Percentiles rank a stretch among this genome's conserved stretches.
Conservation (phyloP, 2,329 filamentous ascomycete genomes). For the Xylariaceae sp. region DNA sequence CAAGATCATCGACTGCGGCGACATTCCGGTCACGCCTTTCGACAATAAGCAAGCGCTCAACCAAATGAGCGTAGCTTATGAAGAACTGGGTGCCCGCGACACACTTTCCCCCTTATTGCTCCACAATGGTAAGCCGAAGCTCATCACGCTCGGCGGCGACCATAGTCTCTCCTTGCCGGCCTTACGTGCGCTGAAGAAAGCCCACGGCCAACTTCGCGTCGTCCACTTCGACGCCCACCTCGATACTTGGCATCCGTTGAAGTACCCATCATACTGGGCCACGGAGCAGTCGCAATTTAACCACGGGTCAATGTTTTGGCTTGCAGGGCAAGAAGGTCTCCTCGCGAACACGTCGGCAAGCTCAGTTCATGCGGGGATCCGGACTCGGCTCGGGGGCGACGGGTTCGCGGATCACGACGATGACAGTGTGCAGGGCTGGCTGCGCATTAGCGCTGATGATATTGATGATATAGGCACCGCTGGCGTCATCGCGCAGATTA, state of each 20-base stretch:
- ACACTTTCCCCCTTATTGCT: constrained; percentile 33
- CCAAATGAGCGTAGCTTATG: constrained; percentile 81
- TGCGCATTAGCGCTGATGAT: constrained; percentile 77
- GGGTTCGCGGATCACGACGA: constrained; percentile 67
- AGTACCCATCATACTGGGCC: constrained; percentile 74
- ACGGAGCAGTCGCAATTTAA: constrained; percentile 71
- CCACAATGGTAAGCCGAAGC: constrained; percentile 50
- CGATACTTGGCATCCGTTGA: constrained; percentile 79
- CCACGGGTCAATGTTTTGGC: constrained; percentile 90
- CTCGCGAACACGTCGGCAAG: constrained; percentile 65
- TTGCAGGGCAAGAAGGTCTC: constrained; percentile 75
- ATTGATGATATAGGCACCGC: constrained; percentile 76
- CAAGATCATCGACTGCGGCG: constrained; percentile 66
- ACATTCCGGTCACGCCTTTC: constrained; percentile 81
- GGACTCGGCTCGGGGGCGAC: constrained; percentile 67
- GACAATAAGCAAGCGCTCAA: constrained; percentile 77
- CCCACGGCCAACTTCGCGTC: constrained; percentile 63
- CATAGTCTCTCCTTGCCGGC: constrained; percentile 68
- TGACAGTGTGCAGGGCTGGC: constrained; percentile 72
- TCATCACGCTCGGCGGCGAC: constrained; percentile 70
- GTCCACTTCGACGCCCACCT: constrained; percentile 76
- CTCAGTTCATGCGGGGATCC: constrained; percentile 77
- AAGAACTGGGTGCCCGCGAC: constrained; percentile 54
- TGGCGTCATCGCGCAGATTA: constrained; percentile 67
- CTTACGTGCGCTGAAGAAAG: constrained; percentile 59